Evolutionary conservation across 2,329 filamentous ascomycete genomes (phyloP).

Genomic region (Pezicula carpinea): DNA sequence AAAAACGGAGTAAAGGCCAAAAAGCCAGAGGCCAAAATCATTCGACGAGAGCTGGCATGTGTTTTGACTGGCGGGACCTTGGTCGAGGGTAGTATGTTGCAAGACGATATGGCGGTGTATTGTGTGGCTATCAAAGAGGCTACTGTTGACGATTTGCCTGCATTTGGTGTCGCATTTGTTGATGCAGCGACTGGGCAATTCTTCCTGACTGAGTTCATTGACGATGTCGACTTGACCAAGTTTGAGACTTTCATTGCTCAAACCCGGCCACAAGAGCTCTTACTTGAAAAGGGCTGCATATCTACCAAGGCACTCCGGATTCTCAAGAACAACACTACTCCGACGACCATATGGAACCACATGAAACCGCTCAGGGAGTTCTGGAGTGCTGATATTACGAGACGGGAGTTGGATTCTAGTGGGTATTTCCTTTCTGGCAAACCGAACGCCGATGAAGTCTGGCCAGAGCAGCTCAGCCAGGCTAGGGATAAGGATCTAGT

Average conservation of each 20-base stretch:
- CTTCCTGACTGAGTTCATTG: constrained; percentile 83
- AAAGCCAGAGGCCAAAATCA: constrained; percentile 83
- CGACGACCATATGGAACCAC: constrained; percentile 93
- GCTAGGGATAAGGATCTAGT: constrained; percentile 72
- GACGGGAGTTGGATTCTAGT: constrained; percentile 73
- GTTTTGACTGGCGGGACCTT: constrained; percentile 90
- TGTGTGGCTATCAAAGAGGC: constrained; percentile 91
- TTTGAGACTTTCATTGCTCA: constrained; percentile 97
- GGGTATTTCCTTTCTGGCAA: constrained; percentile 70
- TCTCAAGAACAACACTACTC: constrained; percentile 89
- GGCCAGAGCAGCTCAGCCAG: constrained; percentile 72
- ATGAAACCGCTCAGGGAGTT: constrained; percentile 86
- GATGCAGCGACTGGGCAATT: constrained; percentile 96
- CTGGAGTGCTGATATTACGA: constrained; percentile 77
- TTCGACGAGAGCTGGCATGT: constrained; percentile 82
- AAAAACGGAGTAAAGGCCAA: constrained; percentile 27
- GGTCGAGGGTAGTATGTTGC: constrained; percentile 93
- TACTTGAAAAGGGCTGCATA: constrained; percentile 81
- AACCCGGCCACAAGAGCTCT: constrained; percentile 78
- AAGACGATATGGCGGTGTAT: constrained; percentile 95
- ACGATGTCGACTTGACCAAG: constrained; percentile 89
- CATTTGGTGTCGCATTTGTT: constrained; percentile 89
- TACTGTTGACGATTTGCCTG: constrained; percentile 66
- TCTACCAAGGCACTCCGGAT: constrained; percentile 89
- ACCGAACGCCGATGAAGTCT: constrained; percentile 49